These are phyloP conservation scores for Podospora anserina DNA, from an alignment of 495 filamentous ascomycete genomes.

Conservation along the genomic window DNA sequence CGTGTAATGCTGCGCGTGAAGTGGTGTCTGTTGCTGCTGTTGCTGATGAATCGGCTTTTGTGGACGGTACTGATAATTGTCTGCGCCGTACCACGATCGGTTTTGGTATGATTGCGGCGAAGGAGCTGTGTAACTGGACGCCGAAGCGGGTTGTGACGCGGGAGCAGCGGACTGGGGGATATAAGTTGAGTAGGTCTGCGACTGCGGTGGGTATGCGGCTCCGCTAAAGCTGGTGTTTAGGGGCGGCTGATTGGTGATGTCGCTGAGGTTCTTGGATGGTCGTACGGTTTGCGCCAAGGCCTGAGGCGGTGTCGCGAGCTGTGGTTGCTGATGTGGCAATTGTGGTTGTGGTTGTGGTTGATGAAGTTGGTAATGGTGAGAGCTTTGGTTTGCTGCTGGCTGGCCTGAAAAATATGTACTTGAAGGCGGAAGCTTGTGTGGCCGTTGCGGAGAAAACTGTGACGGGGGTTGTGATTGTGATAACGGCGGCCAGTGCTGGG, in stretches of 20 bases:
- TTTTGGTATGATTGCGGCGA: constrained; percentile 8
- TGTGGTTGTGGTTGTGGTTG: constrained; percentile 23
- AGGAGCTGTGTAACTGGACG: constrained; percentile 3
- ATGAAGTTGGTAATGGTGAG: constrained; percentile 8
- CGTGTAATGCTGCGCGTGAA: constrained; percentile 12
- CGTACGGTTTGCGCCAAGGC: constrained; percentile 6
- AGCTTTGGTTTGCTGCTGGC: constrained; percentile 4
- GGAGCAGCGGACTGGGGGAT: constrained; percentile 6
- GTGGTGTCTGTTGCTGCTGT: constrained; percentile 19
- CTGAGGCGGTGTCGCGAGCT: constrained; percentile 22
- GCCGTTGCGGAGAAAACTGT: constrained; percentile 22
- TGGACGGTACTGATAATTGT: constrained; percentile 14
- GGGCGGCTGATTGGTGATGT: constrained; percentile 2
- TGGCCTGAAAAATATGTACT: constrained; percentile 24
- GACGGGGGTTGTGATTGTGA: constrained; percentile 18
- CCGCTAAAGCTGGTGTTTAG: not conserved
- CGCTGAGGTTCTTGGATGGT: not conserved
- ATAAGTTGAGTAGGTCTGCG: constrained; percentile 15
- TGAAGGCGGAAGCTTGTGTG: constrained; percentile 26
- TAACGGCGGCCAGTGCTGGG: constrained; percentile 21
- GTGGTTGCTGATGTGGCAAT: constrained; percentile 23
- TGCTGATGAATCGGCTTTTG: constrained; percentile 19
- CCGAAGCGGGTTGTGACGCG: not conserved
- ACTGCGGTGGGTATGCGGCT: constrained; percentile 6
- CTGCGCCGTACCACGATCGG: constrained; percentile 11